These are phyloP conservation scores for Neurospora sp. DNA, from an alignment of 495 filamentous ascomycete genomes.

Conservation along the genomic window DNA sequence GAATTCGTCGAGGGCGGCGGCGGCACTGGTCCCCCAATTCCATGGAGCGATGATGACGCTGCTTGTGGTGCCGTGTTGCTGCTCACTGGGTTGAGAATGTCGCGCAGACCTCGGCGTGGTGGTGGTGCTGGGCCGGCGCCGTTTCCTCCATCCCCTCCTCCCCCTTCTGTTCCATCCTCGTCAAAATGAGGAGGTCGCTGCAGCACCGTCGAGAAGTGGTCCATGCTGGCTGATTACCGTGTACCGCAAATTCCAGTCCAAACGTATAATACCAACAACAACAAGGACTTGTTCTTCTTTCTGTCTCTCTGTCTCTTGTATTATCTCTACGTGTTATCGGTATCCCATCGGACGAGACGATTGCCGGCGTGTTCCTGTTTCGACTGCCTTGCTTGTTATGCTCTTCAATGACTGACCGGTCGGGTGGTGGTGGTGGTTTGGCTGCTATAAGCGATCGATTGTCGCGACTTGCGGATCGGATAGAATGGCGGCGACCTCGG, in stretches of 20 bases:
- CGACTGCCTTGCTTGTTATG: no score
- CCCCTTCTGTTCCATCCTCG: constrained; percentile 27
- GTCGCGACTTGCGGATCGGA: neutral
- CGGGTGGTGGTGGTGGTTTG: neutral
- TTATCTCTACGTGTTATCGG: neutral
- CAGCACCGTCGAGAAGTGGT: constrained; percentile 38
- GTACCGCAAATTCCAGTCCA: constrained; percentile 9
- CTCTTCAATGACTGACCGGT: neutral
- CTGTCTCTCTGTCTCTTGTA: neutral
- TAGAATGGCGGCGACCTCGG: neutral
- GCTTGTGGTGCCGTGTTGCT: constrained; percentile 11
- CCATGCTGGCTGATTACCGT: constrained; percentile 16
- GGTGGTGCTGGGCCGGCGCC: neutral
- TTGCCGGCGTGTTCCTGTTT: neutral
- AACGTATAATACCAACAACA: constrained; percentile 2
- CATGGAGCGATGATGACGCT: constrained; percentile 16
- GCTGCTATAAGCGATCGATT: neutral
- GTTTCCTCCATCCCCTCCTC: constrained; percentile 13
- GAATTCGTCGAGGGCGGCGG: neutral
- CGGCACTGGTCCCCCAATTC: neutral
- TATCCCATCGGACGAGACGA: neutral
- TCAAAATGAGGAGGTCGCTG: constrained; percentile 31
- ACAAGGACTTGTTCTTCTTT: neutral
- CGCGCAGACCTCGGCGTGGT: constrained; percentile 23
- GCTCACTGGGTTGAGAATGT: constrained; percentile 30